Base-by-base conservation (phyloP, 257 asterid genomes). In the Coffea canephora region DNA sequence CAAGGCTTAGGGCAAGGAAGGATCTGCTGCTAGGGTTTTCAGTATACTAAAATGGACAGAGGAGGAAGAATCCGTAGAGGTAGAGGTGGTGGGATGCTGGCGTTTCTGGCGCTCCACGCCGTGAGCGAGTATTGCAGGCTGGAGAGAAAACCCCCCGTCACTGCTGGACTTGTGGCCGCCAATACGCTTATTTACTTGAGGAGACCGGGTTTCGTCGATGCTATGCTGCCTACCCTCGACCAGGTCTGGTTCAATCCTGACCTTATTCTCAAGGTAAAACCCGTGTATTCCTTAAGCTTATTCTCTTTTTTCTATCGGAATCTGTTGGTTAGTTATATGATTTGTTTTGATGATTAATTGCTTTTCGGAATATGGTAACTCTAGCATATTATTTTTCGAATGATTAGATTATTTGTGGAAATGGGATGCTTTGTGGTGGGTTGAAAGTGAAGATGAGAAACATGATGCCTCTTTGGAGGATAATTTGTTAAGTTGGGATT, bases 241-340 rank as follows among this genome's bases (percentile, higher is more conserved):
- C 88, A 90, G 86, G 96, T 93, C 70, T 95, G 84, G 90, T 93
- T 95, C 86, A 95, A 95, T 90, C 94, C 99, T 49, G 73, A 92
- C 85, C 97, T 93, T 81, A 88, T 95, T 83, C 78, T 93, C 87
- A 91, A 92, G 98, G 98, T 94, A 83, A 52, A 41, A 49, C 55
- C 13, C 41, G 41, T 36, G 14, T 71, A 0, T 18, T 72, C 46
- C 41, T 43, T 11, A 5, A 27, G 61, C 41, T 36, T 6, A 21
- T 2, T 59, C 55, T 3, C 75, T 48, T 72, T 27, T 39, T 0
- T 5, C 23, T 39, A 3, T 3, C 4, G 4, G 3, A 12, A 67
- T 18, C 1, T 43, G n/a, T 62, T 67, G 5, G 10, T 48, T 61
- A 19, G 23, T 23, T 61, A 61, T 34, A 52, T 11, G 46, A 43